phyloP scores from a whole-genome alignment of 805 yeast species.

The Suhomyces pyralidae region DNA sequence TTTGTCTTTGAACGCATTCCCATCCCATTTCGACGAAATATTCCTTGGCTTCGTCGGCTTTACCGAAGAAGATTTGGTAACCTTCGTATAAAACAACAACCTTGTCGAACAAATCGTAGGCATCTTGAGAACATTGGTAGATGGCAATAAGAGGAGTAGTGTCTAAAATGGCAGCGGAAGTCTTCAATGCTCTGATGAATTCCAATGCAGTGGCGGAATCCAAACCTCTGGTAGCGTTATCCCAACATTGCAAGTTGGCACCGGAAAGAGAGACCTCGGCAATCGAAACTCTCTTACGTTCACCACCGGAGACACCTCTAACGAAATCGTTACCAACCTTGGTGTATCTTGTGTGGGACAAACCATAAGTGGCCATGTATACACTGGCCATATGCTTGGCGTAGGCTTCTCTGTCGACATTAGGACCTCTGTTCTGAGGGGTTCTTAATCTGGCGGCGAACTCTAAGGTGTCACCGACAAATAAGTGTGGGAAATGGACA shows the following conservation, averaged over 20 bases:
- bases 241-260: conserved; percentile 67
- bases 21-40: conserved; percentile 55
- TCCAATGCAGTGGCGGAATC: conserved; percentile 84
- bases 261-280: conserved; percentile 72
- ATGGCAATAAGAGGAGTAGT: conserved; percentile 62
- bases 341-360: conserved; percentile 57
- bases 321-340: conserved; percentile 61
- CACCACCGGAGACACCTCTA: conserved; percentile 83
- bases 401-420: conserved; percentile 26
- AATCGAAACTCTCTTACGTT: conserved; percentile 78
- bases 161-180: conserved; percentile 50
- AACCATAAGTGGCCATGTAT: conserved; percentile 40
- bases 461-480: conserved; percentile 54
- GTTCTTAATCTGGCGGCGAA: conserved; percentile 54
- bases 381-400: conserved; percentile 18
- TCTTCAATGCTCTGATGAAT: conserved; percentile 63
- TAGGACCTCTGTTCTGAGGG: conserved; percentile 33
- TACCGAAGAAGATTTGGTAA: conserved; percentile 53
- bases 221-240: conserved; percentile 82
- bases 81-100: conserved; percentile 60
- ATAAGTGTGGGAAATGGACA: conserved; percentile 53
- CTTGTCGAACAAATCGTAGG: conserved; percentile 61
- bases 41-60: conserved; percentile 42
- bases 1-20: conserved; percentile 53
- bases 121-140: conserved; percentile 53